Evolutionary conservation across 805 yeast species (phyloP).

Genomic region (Candida pini): DNA sequence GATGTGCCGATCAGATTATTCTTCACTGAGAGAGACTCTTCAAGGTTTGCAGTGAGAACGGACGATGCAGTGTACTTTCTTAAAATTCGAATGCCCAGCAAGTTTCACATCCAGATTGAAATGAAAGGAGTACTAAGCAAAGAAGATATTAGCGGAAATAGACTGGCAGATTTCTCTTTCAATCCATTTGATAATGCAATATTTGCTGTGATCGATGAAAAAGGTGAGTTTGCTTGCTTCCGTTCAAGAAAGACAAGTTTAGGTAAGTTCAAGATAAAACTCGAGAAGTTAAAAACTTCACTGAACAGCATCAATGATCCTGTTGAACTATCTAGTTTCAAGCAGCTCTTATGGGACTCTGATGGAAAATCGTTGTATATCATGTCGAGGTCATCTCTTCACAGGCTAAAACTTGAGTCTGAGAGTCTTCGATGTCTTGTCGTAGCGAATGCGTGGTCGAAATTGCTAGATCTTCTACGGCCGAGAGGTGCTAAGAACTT

Average conservation of each 20-base stretch:
- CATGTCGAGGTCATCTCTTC: slow-evolving; percentile 40
- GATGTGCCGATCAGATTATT: slow-evolving; percentile 11
- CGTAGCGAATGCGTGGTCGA: slow-evolving; percentile 50
- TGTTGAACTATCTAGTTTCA: slow-evolving; percentile 52
- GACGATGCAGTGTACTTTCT: slow-evolving; percentile 24
- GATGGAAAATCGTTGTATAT: slow-evolving; percentile 26
- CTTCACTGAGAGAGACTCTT: slow-evolving; percentile 7
- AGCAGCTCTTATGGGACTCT: slow-evolving; percentile 42
- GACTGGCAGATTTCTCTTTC: slow-evolving; percentile 37
- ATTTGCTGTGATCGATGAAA: slow-evolving; percentile 42
- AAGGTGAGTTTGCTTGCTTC: slow-evolving; percentile 48
- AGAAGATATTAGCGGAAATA: slow-evolving; percentile 14
- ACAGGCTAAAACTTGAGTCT: slow-evolving; percentile 25
- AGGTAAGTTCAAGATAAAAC: not conserved
- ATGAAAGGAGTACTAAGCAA: slow-evolving; percentile 21
- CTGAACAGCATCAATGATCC: slow-evolving; percentile 33
- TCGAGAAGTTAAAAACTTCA: slow-evolving; percentile 3
- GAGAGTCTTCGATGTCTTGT: slow-evolving; percentile 32
- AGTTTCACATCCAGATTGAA: slow-evolving; percentile 8
- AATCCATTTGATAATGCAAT: slow-evolving; percentile 35
- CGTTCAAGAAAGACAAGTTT: slow-evolving; percentile 6
- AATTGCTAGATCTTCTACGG: slow-evolving; percentile 38
- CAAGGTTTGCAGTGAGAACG: slow-evolving; percentile 28
- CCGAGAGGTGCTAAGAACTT: slow-evolving; percentile 26
- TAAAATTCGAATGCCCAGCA: slow-evolving; percentile 12